Percentiles rank a stretch among this genome's conserved stretches.
Conservation (phyloP, 805 yeast species). For the Teunomyces pallodes region DNA sequence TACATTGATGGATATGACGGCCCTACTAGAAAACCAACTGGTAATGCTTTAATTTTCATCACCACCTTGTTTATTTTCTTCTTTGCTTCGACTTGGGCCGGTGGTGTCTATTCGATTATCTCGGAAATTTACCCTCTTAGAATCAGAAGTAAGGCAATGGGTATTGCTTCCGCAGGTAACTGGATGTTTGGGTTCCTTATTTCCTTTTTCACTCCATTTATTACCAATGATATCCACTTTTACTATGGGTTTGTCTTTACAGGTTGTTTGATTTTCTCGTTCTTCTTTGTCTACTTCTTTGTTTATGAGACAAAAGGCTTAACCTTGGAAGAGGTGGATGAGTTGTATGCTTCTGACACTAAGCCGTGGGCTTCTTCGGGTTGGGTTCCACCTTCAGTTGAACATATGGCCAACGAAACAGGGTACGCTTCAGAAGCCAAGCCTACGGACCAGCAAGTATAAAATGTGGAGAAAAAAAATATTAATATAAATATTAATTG, state of each 20-base stretch:
- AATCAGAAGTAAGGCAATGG: conserved; percentile 48
- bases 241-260: conserved; percentile 63
- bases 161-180: conserved; percentile 29
- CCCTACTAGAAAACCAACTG: conserved; percentile 48
- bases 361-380: conserved; percentile 40
- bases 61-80: conserved; percentile 63
- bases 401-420: conserved; percentile 33
- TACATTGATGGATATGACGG: conserved; percentile 37
- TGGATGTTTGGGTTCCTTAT: conserved; percentile 29
- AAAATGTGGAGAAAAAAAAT: conserved; percentile 2
- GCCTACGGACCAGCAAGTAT: conserved; percentile 27
- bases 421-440: conserved; percentile 38
- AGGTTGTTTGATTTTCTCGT: conserved; percentile 59
- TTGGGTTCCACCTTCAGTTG: conserved; percentile 49
- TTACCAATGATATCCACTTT: conserved; percentile 59
- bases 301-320: conserved; percentile 80
- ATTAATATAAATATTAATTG: neutral
- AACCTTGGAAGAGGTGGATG: conserved; percentile 78
- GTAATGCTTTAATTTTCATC: conserved; percentile 60
- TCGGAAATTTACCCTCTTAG: conserved; percentile 69
- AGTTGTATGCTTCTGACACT: conserved; percentile 47
- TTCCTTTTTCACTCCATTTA: conserved; percentile 64
- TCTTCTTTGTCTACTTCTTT: conserved; percentile 67
- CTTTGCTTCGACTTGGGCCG: conserved; percentile 78
- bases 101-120: conserved; percentile 62